Evolutionary conservation across 768 basidiomycete genomes (phyloP), one percentile per base, ranked within the genome.

Genomic region (Tulasnella sp.): DNA sequence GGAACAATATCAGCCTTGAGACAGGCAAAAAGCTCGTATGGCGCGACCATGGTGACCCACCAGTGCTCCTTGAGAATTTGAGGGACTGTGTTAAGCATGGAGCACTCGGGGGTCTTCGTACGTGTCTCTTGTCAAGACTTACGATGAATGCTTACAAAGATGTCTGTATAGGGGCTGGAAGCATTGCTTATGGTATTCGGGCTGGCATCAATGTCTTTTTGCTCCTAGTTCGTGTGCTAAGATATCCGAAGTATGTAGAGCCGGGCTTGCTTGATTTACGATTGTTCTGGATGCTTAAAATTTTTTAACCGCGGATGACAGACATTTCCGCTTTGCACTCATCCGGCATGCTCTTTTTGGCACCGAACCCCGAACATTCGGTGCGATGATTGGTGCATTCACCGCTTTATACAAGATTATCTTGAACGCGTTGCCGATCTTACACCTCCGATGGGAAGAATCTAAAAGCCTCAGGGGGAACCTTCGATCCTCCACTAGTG

Each of bases 261-360:
- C 24, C 27, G n/a, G n/a, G 27, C 46, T 11, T 11, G 12, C 10
- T n/a, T 2, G 21, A 30, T 24, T 22, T 46, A 22, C 22, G 12
- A 9, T 38, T 38, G 43, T 2, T 38, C 15, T 15, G 15, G 5
- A 38, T 38, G 34, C 7, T 5, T 7, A 38, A 38, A 38, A 5
- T 38, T 38, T 38, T 38, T 38, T 38, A 38, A 38, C 27, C 25
- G 41, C 41, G 8, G 4, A 56, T 45, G 49, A 42, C 65, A 92
- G 87, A 65, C 73, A 80, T n/a, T 70, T 78, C 56, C 80, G 85
- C 9, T 70, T 86, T 7, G 70, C 79, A 3, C 69, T 92, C 22
- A 75, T 96, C 51, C 80, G 85, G 2, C 86, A 80, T 72, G 92
- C 91, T 0, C 73, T 94, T 45, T 87, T 96, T 64, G 92, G 92